A percentile compares a stretch with the other conserved stretches of the same genome.
Conservation (phyloP, 345 rosid genomes). For the Capsella bursapastoris region DNA sequence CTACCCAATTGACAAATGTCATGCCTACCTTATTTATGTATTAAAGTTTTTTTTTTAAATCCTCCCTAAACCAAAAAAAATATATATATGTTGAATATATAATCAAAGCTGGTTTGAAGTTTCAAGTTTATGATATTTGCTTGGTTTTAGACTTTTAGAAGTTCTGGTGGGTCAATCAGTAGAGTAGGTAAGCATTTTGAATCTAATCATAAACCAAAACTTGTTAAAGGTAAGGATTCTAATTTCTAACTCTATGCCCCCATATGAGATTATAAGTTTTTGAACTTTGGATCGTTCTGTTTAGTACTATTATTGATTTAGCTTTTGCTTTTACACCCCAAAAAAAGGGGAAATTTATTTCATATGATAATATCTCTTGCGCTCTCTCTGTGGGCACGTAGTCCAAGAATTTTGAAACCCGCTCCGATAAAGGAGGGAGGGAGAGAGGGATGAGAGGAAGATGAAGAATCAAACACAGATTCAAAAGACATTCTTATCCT, state of each 20-base stretch:
- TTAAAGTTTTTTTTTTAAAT: too few species aligned
- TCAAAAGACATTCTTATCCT: conserved; percentile 20
- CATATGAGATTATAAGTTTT: neutral
- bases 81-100: too few species aligned
- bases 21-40: neutral
- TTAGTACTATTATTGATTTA: neutral
- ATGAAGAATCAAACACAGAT: conserved; percentile 33
- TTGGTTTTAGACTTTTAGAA: neutral
- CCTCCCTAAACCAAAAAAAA: neutral
- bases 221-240: neutral
- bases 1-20: neutral
- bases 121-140: too few species aligned
- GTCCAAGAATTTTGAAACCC: conserved; percentile 37
- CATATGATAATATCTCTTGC: neutral
- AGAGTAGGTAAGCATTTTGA: conserved; percentile 1
- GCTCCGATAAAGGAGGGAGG: conserved; percentile 40
- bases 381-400: conserved; percentile 28
- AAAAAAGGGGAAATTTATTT: neutral
- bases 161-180: conserved; percentile 1
- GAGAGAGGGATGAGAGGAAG: conserved; percentile 28
- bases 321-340: neutral
- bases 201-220: neutral
- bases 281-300: neutral
- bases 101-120: too few species aligned
- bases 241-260: neutral